These are phyloP conservation scores for Rubia peregrina DNA, from an alignment of 305 asterid species.

Conservation along the genomic window DNA sequence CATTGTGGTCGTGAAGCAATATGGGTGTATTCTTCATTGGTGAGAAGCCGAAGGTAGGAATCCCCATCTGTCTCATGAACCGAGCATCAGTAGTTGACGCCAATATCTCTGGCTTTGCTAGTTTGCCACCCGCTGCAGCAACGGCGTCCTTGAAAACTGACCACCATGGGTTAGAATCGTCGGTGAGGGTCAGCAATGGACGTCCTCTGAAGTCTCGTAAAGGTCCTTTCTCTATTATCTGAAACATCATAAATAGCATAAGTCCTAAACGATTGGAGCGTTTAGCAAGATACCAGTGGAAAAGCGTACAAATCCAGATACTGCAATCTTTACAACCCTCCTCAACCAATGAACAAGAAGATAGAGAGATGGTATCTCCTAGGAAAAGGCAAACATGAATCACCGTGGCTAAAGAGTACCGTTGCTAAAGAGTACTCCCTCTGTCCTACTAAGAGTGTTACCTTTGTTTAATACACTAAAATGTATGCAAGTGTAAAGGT, in stretches of 20 bases:
- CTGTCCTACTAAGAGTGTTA: neutral
- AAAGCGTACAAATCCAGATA: neutral
- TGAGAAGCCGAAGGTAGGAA: conserved; percentile 86
- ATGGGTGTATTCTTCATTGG: conserved; percentile 91
- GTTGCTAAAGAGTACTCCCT: neutral
- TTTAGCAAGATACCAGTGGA: neutral
- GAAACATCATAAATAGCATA: conserved; percentile 12
- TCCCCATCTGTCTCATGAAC: conserved; percentile 62
- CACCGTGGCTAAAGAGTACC: neutral
- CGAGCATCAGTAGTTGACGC: conserved; percentile 86
- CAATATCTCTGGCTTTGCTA: conserved; percentile 80
- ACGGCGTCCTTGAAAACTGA: conserved; percentile 59
- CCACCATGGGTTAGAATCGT: conserved; percentile 94
- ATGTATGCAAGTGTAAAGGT: neutral
- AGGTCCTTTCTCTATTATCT: conserved; percentile 67
- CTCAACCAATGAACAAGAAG: neutral
- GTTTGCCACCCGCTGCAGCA: conserved; percentile 62
- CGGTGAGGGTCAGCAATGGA: conserved; percentile 62
- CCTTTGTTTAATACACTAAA: neutral
- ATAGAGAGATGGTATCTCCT: neutral
- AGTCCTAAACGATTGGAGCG: neutral
- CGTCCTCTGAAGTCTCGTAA: conserved; percentile 57
- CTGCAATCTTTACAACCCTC: neutral
- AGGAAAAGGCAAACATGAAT: neutral
- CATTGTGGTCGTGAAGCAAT: conserved; percentile 89